phyloP scores from a whole-genome alignment of 306 rosid genomes.

The Comarum palustre region DNA sequence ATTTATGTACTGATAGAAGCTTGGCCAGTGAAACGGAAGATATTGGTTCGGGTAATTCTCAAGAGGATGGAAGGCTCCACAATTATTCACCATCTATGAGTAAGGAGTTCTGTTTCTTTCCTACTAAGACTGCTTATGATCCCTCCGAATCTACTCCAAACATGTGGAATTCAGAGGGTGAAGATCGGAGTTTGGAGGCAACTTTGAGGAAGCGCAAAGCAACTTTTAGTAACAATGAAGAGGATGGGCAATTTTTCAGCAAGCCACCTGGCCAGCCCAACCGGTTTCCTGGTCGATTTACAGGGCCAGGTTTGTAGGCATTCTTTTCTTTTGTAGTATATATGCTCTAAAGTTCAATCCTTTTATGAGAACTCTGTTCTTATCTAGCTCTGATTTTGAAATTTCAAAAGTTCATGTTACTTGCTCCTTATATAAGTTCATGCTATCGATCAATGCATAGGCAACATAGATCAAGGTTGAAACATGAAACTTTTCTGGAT shows the following conservation, averaged over 20 bases:
- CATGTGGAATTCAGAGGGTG: slow-evolving; percentile 48
- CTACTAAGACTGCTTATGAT: slow-evolving; percentile 47
- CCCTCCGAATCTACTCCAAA: slow-evolving; percentile 44
- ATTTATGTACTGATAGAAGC: slow-evolving; percentile 43
- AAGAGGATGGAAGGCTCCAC: slow-evolving; percentile 39
- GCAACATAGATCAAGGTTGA: slow-evolving; percentile 6
- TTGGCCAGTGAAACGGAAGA: slow-evolving; percentile 51
- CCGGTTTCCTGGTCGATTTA: slow-evolving; percentile 46
- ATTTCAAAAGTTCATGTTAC: slow-evolving; percentile 39
- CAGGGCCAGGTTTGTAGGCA: slow-evolving; percentile 74
- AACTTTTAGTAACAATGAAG: slow-evolving; percentile 54
- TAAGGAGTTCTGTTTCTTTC: slow-evolving; percentile 60
- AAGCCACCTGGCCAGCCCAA: slow-evolving; percentile 66
- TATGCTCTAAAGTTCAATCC: slow-evolving; percentile 47
- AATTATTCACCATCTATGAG: slow-evolving; percentile 42
- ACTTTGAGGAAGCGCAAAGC: slow-evolving; percentile 62
- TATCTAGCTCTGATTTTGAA: slow-evolving; percentile 54
- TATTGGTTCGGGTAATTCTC: slow-evolving; percentile 50
- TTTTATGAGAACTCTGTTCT: slow-evolving; percentile 42
- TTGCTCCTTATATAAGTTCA: slow-evolving; percentile 42
- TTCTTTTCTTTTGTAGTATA: slow-evolving; percentile 48
- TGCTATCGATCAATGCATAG: slow-evolving; percentile 11
- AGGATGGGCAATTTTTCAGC: slow-evolving; percentile 76
- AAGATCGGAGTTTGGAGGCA: slow-evolving; percentile 52
- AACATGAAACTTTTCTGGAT: neutral